Base-by-base conservation (phyloP, 495 filamentous ascomycete genomes). In the Aeminium ludgeri region DNA sequence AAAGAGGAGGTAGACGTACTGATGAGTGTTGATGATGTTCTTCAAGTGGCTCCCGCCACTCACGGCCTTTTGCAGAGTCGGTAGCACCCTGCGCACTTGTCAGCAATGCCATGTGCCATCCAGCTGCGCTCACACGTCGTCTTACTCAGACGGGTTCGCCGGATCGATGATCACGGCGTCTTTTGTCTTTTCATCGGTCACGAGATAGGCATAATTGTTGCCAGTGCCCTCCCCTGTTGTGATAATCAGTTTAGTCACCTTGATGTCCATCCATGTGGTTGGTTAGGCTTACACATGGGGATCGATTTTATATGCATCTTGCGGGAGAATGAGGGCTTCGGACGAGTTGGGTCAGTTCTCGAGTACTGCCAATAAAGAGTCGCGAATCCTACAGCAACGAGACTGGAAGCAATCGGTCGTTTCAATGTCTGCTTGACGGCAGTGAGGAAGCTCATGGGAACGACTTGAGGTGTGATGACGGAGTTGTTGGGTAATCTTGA, bases 201-300 rank as follows among this genome's bases (percentile, higher is more conserved):
- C 79, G 2, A 97, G 73, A 56, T 97, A 97, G 54, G 91, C 87
- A 65, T 96, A 97, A 63, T 96, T 97, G 59, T 97, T 81, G 55
- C 76, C 71, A 39, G 64, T 80, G 32, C 89, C 91, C 62, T 73
- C 78, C 86, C 87, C 89, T 94, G 32, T n/a, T 32, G 29, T 32
- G 27, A 39, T 25, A 47, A 25, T 8, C 10, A 15, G 11, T 41
- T 1, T n/a, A 17, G 29, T 30, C 12, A 6, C 10, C 44, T 16
- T 5, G n/a, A 10, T 30, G 10, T 15, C 10, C 15, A 39, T 15
- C 1, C 13, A 40, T 1, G 8, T 33, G 20, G 33, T 19, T 2
- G 3, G 10, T 0, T 13, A 28, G 10, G 13, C 82, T 55, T 75
- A 94, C 87, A 96, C 89, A 96, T 97, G 27, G 89, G 89, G 65